Conservation (phyloP, 192 early-diverging fungal genomes). For the Entomortierella lignicola region DNA sequence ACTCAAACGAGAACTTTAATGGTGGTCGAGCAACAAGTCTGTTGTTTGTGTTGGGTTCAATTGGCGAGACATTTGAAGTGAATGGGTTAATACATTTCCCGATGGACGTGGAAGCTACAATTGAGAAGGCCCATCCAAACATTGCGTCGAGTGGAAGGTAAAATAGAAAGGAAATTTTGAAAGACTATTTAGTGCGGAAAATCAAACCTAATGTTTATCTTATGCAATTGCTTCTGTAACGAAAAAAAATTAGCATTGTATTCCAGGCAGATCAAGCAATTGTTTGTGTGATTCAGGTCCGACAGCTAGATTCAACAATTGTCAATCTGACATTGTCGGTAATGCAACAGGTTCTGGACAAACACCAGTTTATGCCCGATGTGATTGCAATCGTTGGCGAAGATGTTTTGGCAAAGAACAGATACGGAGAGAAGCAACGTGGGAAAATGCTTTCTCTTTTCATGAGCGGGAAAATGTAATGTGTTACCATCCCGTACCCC, state of each 20-base stretch:
- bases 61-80: slow-evolving; percentile 76
- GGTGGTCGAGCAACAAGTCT: slow-evolving; percentile 22
- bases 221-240: not conserved
- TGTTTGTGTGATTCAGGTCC: slow-evolving; percentile 44
- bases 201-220: not conserved
- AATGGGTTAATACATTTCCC: slow-evolving; percentile 78
- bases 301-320: slow-evolving; percentile 13
- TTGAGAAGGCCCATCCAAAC: slow-evolving; percentile 62
- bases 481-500: not conserved
- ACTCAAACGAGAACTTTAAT: slow-evolving; percentile 29
- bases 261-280: slow-evolving; percentile 54
- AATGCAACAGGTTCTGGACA: slow-evolving; percentile 72
- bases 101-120: slow-evolving; percentile 74
- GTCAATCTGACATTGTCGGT: slow-evolving; percentile 66
- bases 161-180: not conserved
- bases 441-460: slow-evolving; percentile 46
- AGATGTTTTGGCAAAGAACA: slow-evolving; percentile 64
- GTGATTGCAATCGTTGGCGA: slow-evolving; percentile 69
- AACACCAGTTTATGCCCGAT: slow-evolving; percentile 76
- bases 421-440: slow-evolving; percentile 71
- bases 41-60: slow-evolving; percentile 79
- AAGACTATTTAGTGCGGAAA: too few species aligned
- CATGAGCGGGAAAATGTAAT: slow-evolving; percentile 44
- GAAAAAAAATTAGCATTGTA: slow-evolving; percentile 45
- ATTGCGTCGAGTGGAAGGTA: slow-evolving; percentile 35